Evolutionary conservation across 768 basidiomycete species (phyloP), one percentile per base, ranked within the genome.

Genomic region (Leucosporidium creatinivorum): DNA sequence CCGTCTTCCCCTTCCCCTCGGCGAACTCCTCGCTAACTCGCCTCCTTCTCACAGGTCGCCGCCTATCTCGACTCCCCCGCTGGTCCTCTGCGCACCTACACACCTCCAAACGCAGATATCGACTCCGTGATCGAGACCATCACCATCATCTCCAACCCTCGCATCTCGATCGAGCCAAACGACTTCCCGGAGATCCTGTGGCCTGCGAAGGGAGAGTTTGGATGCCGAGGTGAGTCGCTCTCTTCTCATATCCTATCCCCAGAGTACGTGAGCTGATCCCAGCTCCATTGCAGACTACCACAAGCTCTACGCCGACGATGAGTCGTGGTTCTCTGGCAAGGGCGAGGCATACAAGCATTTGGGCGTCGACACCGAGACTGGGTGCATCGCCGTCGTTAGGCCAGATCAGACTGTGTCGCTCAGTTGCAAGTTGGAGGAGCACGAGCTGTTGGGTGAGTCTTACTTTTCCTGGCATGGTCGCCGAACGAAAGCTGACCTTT

Each of bases 51-150:
- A 25, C 36, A 54, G 61, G 30, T 82, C n/a, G 80, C 81, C 0
- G 67, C 73, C 44, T 76, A 78, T 57, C 55, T 84, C 63, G 75
- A 74, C 49, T 61, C 49, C 31, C 68, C 76, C 1, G 62, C 70
- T 1, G 61, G 73, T 5, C 77, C 81, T 17, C 65, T 82, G 59
- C 73, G 57, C 54, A 73, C 69, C 15, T 79, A 78, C 70, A 77
- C 79, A 2, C 76, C 76, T 1, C 68, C 44, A 12, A 75, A 73
- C 28, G 63, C 66, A 18, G 65, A 73, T 21, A 36, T 71, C 47
- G 77, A 75, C 55, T 68, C 74, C 5, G 69, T 80, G 6, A 77
- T 74, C 59, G 75, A 77, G 23, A 63, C 76, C n/a, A 72, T 81
- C 21, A 84, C 77, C 4, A 69, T 77, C 48, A 47, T 68, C 54